Evolutionary conservation across 2,329 filamentous ascomycete genomes (phyloP).

Genomic region (Neonectria punicea): DNA sequence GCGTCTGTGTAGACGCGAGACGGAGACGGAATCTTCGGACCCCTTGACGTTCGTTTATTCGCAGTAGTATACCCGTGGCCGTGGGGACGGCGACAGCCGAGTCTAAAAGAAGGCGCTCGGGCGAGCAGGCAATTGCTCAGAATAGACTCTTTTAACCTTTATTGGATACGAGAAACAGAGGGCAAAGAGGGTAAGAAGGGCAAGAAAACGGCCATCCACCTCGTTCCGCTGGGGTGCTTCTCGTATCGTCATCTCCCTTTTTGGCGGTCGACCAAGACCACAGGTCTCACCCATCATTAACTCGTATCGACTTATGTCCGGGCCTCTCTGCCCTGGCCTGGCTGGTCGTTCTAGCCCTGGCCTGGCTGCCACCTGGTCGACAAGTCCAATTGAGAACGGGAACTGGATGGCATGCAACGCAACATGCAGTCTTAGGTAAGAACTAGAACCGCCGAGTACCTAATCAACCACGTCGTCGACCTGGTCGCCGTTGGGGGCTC

Average conservation of each 20-base stretch:
- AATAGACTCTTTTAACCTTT: slow-evolving; percentile 1
- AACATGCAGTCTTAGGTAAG: slow-evolving; percentile 35
- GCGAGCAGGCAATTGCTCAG: background rate
- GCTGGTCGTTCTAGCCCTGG: slow-evolving; percentile 20
- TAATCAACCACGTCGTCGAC: slow-evolving; percentile 9
- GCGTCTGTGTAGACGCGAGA: background rate
- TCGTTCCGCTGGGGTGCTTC: slow-evolving; percentile 18
- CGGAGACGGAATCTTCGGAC: background rate
- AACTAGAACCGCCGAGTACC: slow-evolving; percentile 30
- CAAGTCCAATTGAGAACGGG: slow-evolving; percentile 12
- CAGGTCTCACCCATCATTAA: slow-evolving; percentile 28
- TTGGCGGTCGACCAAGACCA: slow-evolving; percentile 19
- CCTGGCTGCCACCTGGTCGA: slow-evolving; percentile 10
- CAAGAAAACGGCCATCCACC: background rate
- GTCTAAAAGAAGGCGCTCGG: background rate
- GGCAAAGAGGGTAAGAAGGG: background rate
- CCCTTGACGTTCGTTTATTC: background rate
- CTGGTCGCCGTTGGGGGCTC: slow-evolving; percentile 2
- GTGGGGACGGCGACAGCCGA: slow-evolving; percentile 3
- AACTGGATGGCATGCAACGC: slow-evolving; percentile 28
- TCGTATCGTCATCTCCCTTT: slow-evolving; percentile 32
- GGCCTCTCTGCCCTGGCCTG: slow-evolving; percentile 10
- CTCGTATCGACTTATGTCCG: slow-evolving; percentile 37
- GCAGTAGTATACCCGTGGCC: background rate
- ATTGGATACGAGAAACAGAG: slow-evolving; percentile 1